Evolutionary conservation across 257 asterid species (phyloP).

Genomic region (Lycium barbarum): DNA sequence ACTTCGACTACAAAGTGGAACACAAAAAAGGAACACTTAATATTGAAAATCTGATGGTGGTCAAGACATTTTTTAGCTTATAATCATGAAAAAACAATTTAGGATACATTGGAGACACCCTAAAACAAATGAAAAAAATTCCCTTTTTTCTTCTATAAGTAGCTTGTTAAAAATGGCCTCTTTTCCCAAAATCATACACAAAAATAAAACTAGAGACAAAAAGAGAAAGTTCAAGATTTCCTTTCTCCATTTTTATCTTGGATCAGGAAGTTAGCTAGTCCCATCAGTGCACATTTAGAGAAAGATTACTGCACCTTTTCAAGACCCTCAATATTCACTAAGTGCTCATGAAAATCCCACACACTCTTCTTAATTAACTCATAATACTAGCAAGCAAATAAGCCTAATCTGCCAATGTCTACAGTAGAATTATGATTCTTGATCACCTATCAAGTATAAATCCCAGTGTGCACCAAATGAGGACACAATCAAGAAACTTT

Average conservation of each 20-base stretch:
- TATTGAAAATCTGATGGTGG: background rate
- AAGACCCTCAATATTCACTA: too few relatives aligned
- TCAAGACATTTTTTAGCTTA: background rate
- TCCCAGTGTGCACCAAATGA: background rate
- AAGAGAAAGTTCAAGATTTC: background rate
- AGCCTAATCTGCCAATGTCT: background rate
- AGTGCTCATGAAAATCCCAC: too few relatives aligned
- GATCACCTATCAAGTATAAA: background rate
- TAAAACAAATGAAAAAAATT: background rate
- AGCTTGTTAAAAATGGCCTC: background rate
- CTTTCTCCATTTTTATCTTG: too few relatives aligned
- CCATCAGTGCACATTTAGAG: too few relatives aligned
- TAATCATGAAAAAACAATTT: background rate
- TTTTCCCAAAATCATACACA: background rate
- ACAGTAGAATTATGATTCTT: background rate
- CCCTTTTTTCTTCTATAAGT: background rate
- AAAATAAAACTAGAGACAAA: too few relatives aligned
- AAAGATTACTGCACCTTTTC: too few relatives aligned
- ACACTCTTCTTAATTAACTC: background rate
- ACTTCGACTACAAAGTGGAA: conserved; percentile 6
- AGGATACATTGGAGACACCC: background rate
- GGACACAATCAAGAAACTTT: too few relatives aligned
- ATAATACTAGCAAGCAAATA: too few relatives aligned
- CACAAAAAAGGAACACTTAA: conserved; percentile 10
- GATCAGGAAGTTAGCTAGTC: too few relatives aligned